Evolutionary conservation across 2,329 filamentous ascomycete species (phyloP), one percentile per base, ranked within the genome.

Genomic region (Sporothrix mexicana): DNA sequence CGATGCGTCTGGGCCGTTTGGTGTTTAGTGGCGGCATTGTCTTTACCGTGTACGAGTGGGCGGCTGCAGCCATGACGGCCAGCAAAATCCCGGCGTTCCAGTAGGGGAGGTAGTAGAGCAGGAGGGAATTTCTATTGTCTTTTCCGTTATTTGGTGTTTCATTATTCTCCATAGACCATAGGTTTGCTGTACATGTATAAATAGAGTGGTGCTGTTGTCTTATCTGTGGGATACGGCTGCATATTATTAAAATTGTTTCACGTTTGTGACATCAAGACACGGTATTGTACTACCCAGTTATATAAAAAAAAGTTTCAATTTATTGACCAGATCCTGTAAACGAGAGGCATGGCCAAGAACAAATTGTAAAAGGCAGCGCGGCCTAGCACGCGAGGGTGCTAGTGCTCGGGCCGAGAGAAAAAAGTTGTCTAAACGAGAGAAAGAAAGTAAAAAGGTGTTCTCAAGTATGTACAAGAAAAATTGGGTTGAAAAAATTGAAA

Each of bases 11-110:
- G 30, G 89, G 90, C 0, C 80, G 90, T 74, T 85, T 90, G 3
- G 84, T 92, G 0, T 84, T 92, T 61, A 89, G 88, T 75, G 90
- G 90, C n/a, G 90, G 90, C 0, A 91, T 91, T 73, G 79, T 91
- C 1, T 91, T 91, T 75, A 89, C 88, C 1, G 85, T 87, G 2
- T 90, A 90, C 77, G 89, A 91, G 77, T 85, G 87, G 73, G 84
- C 87, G 84, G 71, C 71, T 3, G 62, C 36, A 6, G 51, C 53
- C 15, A 88, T 72, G 79, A 79, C 0, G 76, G 30, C 68, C 30
- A 59, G 49, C 30, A 70, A 61, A 1, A 61, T 70, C 15, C 25
- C 51, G 13, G 36, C 53, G 0, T 47, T 70, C 12, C 41, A 55
- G 10, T 70, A 61, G n/a, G n/a, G n/a, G n/a, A n/a, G n/a, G n/a